Percentiles rank a stretch among this genome's conserved stretches.
Evolutionary conservation across 345 rosid genomes (phyloP).

Genomic region (Eucalyptus erythrocorys): DNA sequence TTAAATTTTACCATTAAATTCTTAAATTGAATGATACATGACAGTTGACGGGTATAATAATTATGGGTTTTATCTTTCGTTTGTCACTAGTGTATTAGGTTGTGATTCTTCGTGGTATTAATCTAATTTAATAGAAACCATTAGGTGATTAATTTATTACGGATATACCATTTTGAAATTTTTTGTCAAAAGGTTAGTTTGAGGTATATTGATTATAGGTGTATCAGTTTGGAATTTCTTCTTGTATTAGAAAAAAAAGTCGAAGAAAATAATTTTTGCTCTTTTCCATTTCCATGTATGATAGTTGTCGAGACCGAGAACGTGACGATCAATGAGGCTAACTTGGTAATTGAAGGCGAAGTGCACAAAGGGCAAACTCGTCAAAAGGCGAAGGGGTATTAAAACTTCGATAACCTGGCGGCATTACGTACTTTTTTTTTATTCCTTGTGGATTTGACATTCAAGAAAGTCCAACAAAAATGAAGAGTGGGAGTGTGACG

Average conservation of each 20-base stretch:
- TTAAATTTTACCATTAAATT: too few relatives aligned
- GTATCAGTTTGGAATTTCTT: too few relatives aligned
- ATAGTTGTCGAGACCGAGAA: background rate
- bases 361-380: background rate
- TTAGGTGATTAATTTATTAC: too few relatives aligned
- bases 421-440: background rate
- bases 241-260: too few relatives aligned
- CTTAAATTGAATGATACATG: fast-evolving
- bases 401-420: background rate
- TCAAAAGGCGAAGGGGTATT: background rate
- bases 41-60: fast-evolving
- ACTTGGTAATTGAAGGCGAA: background rate
- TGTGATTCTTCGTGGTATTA: too few relatives aligned
- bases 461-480: background rate
- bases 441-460: too few relatives aligned
- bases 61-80: fast-evolving
- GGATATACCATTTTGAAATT: too few relatives aligned
- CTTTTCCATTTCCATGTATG: background rate
- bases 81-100: fast-evolving
- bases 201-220: too few relatives aligned
- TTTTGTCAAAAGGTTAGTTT: too few relatives aligned
- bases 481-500: background rate
- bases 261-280: background rate
- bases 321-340: background rate
- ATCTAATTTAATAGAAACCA: too few relatives aligned